Base-by-base conservation (phyloP, 78 protist species). In the Speleostelium caveatum region DNA sequence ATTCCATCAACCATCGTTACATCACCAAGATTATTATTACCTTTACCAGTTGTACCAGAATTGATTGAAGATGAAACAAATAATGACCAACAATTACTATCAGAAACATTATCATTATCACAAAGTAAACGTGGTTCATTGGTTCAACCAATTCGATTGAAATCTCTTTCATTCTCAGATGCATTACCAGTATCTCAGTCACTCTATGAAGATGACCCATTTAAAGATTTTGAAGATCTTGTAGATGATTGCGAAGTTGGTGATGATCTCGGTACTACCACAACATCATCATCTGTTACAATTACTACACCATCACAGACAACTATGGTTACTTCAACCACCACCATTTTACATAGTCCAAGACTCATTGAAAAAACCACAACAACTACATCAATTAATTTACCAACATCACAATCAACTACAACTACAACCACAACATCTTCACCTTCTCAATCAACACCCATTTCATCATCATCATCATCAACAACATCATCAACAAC, bases 281-380 rank as follows among this genome's bases (percentile, higher is more conserved):
- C 58, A 21, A 77, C 39, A 19, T 19, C 51, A 41, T 39, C 86
- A 55, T 49, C 65, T 2, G 6, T 45, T 19, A 5, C 80, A 19
- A 63, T 35, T 28, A 67, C 59, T 17, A 41, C 3, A 28, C 2
- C 7, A 2, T 14, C 58, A 3, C 78, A 73, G 42, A 83, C 78
- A 3, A 45, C 91, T 7, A 69, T 75, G 14, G 36, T 74, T 28
- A 53, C 24, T 10, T 59, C 73, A 16, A 83, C 91, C 2, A 83
- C 91, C 26, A 83, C 91, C 8, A 69, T 83, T 33, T 33, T 83
- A 16, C 68, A 74, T n/a, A 71, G 80, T 60, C 91, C 91, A 45
- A 35, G 72, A 58, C 16, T 58, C 26, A 53, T 51, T 58, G 78
- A 72, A 53, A 72, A 45, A 72, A 58, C 63, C 4, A 58, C 63